Evolutionary conservation across 140 eudicot species (phyloP).

Genomic region (Erigeron philadelphicus): DNA sequence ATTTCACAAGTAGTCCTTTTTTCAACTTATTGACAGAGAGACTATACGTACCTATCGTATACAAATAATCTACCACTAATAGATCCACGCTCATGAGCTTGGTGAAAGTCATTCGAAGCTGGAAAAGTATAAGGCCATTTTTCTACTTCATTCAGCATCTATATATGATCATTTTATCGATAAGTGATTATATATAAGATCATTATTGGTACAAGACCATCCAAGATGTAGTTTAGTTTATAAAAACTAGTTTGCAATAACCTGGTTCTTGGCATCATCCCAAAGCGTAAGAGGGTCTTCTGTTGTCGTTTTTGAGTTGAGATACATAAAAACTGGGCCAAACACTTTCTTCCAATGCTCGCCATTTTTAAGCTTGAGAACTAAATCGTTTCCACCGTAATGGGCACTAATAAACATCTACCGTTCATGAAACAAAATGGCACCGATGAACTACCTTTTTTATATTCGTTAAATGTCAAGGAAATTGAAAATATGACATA

Average conservation of each 20-base stretch:
- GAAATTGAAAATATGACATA: background rate
- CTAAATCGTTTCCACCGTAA: constrained; percentile 49
- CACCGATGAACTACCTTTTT: background rate
- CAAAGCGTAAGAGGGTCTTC: constrained; percentile 42
- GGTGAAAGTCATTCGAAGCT: constrained; percentile 40
- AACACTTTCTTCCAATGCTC: constrained; percentile 64
- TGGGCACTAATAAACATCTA: constrained; percentile 63
- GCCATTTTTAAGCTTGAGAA: constrained; percentile 44
- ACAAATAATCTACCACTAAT: constrained; percentile 45
- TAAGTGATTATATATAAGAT: too few species aligned
- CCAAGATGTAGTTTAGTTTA: background rate
- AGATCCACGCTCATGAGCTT: constrained; percentile 41
- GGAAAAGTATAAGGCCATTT: constrained; percentile 54
- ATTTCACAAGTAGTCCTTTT: background rate
- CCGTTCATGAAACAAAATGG: background rate
- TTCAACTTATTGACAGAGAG: background rate
- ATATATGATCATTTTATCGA: background rate
- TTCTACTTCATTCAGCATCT: constrained; percentile 40
- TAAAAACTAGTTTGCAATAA: background rate
- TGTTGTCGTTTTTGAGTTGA: constrained; percentile 34
- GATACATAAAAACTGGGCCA: constrained; percentile 60
- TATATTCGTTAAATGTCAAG: background rate
- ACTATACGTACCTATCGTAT: constrained; percentile 50
- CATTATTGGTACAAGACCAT: too few species aligned
- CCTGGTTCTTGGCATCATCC: constrained; percentile 72